phyloP scores from a whole-genome alignment of 495 filamentous ascomycete genomes.

The Aspergillus bridgeri region DNA sequence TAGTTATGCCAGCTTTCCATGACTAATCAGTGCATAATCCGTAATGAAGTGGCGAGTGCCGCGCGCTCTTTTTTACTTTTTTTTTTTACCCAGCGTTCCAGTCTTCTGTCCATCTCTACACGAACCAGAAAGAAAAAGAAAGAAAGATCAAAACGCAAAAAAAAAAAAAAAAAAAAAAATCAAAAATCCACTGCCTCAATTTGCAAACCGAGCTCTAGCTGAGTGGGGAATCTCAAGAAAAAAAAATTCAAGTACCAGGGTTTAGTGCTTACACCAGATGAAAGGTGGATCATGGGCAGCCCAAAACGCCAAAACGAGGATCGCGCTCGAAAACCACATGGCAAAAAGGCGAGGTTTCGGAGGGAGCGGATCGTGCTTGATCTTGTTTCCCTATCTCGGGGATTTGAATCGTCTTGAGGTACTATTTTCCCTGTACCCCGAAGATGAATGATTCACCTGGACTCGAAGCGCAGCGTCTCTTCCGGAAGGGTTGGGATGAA shows the following conservation, averaged over 20 bases:
- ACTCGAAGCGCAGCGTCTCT: too few relatives aligned
- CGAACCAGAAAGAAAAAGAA: conserved; percentile 1
- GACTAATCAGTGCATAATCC: background rate
- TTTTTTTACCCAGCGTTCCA: too few relatives aligned
- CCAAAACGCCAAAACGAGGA: background rate
- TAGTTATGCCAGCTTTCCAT: background rate
- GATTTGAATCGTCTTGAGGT: background rate
- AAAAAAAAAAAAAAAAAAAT: background rate
- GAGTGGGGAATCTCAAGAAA: background rate
- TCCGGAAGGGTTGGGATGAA: background rate
- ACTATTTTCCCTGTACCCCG: too few relatives aligned
- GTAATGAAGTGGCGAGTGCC: background rate
- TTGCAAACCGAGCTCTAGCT: background rate
- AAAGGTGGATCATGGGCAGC: background rate
- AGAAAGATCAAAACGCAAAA: background rate
- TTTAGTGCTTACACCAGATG: background rate
- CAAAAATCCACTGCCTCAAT: too few relatives aligned
- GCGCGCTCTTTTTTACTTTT: background rate
- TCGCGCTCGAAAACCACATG: background rate
- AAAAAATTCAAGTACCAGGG: background rate
- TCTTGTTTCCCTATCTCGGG: background rate
- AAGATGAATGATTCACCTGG: too few relatives aligned
- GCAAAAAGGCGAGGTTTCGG: background rate
- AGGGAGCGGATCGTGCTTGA: background rate
- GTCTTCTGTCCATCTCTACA: too few relatives aligned